These are phyloP conservation scores for Ascochyta pisi DNA, from an alignment of 2,329 filamentous ascomycete genomes.

Conservation along the genomic window DNA sequence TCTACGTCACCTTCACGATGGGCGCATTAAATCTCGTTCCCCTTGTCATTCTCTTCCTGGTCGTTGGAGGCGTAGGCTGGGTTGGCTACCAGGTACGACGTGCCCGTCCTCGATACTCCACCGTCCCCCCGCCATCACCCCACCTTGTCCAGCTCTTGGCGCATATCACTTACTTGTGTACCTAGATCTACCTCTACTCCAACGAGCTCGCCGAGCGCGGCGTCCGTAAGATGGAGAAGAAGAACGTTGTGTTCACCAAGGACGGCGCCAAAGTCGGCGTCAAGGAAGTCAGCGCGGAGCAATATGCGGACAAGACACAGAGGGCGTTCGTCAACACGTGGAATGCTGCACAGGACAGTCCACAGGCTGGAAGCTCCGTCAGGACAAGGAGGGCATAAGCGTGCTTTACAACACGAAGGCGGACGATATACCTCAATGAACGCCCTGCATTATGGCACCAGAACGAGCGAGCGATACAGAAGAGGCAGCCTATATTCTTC, in stretches of 20 bases:
- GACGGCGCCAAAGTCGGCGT: slow-evolving; percentile 76
- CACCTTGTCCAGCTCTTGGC: background rate
- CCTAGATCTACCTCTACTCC: slow-evolving; percentile 69
- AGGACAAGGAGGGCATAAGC: slow-evolving; percentile 13
- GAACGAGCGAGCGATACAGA: background rate
- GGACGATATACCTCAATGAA: background rate
- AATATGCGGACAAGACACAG: slow-evolving; percentile 77
- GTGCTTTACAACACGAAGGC: background rate
- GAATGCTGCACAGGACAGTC: slow-evolving; percentile 47
- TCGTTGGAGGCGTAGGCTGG: slow-evolving; percentile 66
- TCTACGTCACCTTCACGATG: slow-evolving; percentile 35
- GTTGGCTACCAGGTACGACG: slow-evolving; percentile 67
- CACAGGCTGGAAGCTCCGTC: background rate
- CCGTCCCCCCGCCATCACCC: background rate
- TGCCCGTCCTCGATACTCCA: background rate
- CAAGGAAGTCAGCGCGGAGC: slow-evolving; percentile 71
- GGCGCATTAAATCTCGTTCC: slow-evolving; percentile 65
- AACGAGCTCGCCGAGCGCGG: slow-evolving; percentile 71
- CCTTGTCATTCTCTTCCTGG: slow-evolving; percentile 67
- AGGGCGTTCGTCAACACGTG: slow-evolving; percentile 61
- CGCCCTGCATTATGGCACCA: background rate
- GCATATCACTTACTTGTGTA: slow-evolving; percentile 7
- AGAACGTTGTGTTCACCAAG: slow-evolving; percentile 77
- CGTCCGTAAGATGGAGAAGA: slow-evolving; percentile 73
- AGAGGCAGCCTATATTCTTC: background rate